Conservation (phyloP, 202 grass and related monocot genomes). For the Setaria viridis region DNA sequence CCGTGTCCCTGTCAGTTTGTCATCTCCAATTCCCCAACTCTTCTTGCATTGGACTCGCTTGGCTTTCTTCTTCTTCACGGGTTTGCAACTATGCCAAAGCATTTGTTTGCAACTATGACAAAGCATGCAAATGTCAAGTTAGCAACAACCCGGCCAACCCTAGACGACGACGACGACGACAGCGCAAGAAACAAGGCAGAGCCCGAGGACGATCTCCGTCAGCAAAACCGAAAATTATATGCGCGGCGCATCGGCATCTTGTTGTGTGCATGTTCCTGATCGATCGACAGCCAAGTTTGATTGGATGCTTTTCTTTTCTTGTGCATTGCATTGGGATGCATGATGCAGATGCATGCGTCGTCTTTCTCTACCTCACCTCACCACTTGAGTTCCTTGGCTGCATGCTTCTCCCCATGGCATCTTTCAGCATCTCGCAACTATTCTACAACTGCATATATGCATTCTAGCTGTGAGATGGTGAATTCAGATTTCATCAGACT, state of each 20-base stretch:
- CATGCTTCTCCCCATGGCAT: too few species aligned
- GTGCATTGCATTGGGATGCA: neutral
- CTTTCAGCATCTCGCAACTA: too few species aligned
- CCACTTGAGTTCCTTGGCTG: neutral
- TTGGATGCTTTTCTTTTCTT: too few species aligned
- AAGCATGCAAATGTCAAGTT: neutral
- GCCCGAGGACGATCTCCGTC: constrained; percentile 53
- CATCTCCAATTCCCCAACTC: neutral
- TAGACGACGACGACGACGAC: neutral
- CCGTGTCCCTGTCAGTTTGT: constrained; percentile 42
- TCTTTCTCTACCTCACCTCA: neutral
- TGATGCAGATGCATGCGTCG: neutral
- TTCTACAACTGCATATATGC: too few species aligned
- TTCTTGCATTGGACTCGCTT: neutral
- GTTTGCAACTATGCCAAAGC: neutral
- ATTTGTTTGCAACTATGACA: neutral
- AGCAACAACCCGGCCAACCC: too few species aligned
- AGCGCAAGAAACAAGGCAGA: constrained; percentile 39
- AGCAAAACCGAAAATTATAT: neutral
- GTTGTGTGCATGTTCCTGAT: too few species aligned
- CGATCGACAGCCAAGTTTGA: too few species aligned
- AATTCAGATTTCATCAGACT: too few species aligned
- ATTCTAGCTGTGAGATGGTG: too few species aligned
- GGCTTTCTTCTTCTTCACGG: neutral
- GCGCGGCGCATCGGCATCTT: too few species aligned